phyloP scores from a whole-genome alignment of 257 asterid genomes.

The Fraxinus cuspidata region DNA sequence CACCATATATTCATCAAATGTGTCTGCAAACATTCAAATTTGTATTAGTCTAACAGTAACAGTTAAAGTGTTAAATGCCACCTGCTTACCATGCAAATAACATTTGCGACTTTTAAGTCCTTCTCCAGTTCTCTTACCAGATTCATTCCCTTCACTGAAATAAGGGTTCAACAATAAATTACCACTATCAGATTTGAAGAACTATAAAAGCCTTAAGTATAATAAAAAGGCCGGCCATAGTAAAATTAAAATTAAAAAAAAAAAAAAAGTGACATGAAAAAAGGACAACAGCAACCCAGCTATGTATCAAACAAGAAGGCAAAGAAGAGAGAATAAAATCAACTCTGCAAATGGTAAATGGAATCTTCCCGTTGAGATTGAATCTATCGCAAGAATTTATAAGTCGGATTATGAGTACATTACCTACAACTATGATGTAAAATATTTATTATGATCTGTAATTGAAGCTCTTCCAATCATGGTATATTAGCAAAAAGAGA shows the following conservation, averaged over 20 bases:
- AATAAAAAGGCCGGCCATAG: conserved; percentile 3
- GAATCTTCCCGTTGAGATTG: not conserved
- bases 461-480: conserved; percentile 17
- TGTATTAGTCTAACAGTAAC: not conserved
- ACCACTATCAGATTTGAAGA: conserved; percentile 19
- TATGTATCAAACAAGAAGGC: conserved; percentile 10
- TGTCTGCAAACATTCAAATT: conserved; percentile 12
- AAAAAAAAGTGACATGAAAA: not conserved
- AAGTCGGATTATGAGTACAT: not conserved
- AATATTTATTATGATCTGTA: not conserved
- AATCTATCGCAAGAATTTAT: not conserved
- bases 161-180: conserved; percentile 25
- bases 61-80: conserved; percentile 35
- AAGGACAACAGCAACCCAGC: conserved; percentile 12
- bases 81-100: conserved; percentile 98
- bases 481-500: not conserved
- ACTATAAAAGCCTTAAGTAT: conserved; percentile 19
- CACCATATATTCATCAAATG: conserved; percentile 16
- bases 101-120: conserved; percentile 98
- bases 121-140: conserved; percentile 92
- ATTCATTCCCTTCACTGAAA: conserved; percentile 95
- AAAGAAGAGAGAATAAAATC: conserved; percentile 19
- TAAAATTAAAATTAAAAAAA: too few species aligned
- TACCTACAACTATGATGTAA: conserved; percentile 10
- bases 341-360: not conserved